A percentile compares a stretch with the other conserved stretches of the same genome.
These are phyloP conservation scores for Polygonum maritimum DNA, from an alignment of 148 eudicot genomes.

Conservation along the genomic window DNA sequence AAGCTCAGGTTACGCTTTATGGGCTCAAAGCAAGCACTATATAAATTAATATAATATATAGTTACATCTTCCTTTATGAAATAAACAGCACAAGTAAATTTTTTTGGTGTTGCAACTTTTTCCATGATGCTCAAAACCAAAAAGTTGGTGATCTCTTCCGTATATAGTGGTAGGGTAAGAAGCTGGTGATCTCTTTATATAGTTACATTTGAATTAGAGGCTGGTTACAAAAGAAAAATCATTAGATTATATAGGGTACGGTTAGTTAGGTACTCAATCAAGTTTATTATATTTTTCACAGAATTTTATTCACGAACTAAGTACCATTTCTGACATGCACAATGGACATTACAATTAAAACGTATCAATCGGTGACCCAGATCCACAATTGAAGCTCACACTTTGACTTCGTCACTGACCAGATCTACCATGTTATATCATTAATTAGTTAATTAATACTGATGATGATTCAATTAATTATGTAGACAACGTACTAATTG, in stretches of 20 bases:
- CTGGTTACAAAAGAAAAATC: too few relatives aligned
- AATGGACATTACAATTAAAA: background rate
- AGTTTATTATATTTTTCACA: background rate
- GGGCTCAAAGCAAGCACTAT: too few relatives aligned
- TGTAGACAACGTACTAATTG: background rate
- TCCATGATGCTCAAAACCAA: too few relatives aligned
- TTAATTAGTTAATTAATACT: background rate
- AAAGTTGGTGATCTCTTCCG: too few relatives aligned
- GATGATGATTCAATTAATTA: background rate
- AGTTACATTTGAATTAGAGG: too few relatives aligned
- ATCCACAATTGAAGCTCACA: slow-evolving; percentile 8
- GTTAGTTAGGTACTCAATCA: background rate
- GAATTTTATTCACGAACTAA: background rate
- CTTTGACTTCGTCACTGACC: slow-evolving; percentile 7
- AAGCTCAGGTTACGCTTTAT: too few relatives aligned
- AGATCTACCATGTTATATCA: background rate
- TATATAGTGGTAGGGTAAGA: too few relatives aligned
- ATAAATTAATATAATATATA: too few relatives aligned
- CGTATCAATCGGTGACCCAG: background rate
- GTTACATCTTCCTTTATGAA: too few relatives aligned
- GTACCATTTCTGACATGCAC: background rate
- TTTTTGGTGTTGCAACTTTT: too few relatives aligned
- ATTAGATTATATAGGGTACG: background rate
- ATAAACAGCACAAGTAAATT: too few relatives aligned
- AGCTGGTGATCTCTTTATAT: too few relatives aligned